Evolutionary conservation across 140 eudicot genomes (phyloP).

Genomic region (Senecio squalidus): DNA sequence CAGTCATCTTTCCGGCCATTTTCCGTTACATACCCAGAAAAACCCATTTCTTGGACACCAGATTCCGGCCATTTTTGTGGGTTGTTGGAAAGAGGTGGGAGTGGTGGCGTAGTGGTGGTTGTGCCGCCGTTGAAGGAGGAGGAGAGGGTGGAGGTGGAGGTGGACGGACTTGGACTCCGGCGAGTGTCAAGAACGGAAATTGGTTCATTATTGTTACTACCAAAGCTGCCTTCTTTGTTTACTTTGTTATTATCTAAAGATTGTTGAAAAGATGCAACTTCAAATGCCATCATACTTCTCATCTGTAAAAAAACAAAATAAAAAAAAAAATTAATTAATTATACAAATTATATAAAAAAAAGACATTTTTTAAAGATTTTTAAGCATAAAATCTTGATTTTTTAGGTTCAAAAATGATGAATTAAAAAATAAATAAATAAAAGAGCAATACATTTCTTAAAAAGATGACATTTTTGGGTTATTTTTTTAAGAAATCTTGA

Average conservation of each 20-base stretch:
- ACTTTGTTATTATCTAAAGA: slow-evolving; percentile 26
- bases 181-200: slow-evolving; percentile 60
- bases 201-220: slow-evolving; percentile 47
- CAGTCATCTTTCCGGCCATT: slow-evolving; percentile 44
- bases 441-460: no score
- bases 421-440: not conserved
- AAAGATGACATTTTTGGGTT: not conserved
- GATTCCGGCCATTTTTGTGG: slow-evolving; percentile 37
- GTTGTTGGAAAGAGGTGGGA: slow-evolving; percentile 16
- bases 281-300: slow-evolving; percentile 48
- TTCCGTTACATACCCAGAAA: slow-evolving; percentile 12
- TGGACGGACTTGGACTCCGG: slow-evolving; percentile 75
- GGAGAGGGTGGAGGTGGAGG: slow-evolving; percentile 69
- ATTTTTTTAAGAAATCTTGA: slow-evolving; percentile 17
- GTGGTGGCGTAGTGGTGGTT: slow-evolving; percentile 19
- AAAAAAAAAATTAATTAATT: not conserved
- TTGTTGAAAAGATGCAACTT: slow-evolving; percentile 34
- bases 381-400: slow-evolving; percentile 18
- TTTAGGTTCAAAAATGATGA: not conserved
- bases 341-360: not conserved
- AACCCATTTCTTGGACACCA: slow-evolving; percentile 23
- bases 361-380: not conserved
- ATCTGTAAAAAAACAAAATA: slow-evolving; percentile 21
- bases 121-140: slow-evolving; percentile 29
- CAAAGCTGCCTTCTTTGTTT: slow-evolving; percentile 34